Conservation (phyloP, 768 basidiomycete genomes). For the Mycena floridula region DNA sequence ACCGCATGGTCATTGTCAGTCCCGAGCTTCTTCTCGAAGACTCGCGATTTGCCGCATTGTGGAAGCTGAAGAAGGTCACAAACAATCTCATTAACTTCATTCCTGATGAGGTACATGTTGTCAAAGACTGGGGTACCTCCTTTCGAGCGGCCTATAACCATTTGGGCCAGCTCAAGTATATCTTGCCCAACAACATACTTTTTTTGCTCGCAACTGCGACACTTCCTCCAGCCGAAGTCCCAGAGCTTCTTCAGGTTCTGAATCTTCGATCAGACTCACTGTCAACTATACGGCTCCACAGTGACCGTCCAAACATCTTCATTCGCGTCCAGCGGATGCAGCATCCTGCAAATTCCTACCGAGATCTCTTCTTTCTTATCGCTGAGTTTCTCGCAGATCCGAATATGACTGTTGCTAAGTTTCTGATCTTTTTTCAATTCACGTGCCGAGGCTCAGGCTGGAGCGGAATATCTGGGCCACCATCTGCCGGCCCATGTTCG, state of each 20-base stretch:
- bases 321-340: constrained; percentile 6
- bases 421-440: constrained; percentile 14
- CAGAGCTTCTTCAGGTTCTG: constrained; percentile 5
- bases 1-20: constrained; percentile 3
- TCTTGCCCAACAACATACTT: constrained; percentile 7
- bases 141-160: constrained; percentile 13
- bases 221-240: constrained; percentile 2
- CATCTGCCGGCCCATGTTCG: constrained; percentile 2
- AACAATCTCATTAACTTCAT: constrained; percentile 10
- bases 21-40: constrained; percentile 9
- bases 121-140: constrained; percentile 11
- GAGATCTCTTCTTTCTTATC: constrained; percentile 8
- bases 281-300: constrained; percentile 3
- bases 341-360: constrained; percentile 2
- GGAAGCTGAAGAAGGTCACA: constrained; percentile 8
- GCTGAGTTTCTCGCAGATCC: background rate
- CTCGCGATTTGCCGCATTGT: constrained; percentile 7
- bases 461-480: background rate
- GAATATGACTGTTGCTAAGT: constrained; percentile 6
- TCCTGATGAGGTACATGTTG: constrained; percentile 17
- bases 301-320: constrained; percentile 8
- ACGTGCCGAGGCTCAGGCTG: constrained; percentile 1
- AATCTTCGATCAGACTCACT: constrained; percentile 1
- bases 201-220: constrained; percentile 14
- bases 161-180: constrained; percentile 7